Base-by-base conservation (phyloP, 2,329 filamentous ascomycete genomes). In the Rhynchosporium graminicola region DNA sequence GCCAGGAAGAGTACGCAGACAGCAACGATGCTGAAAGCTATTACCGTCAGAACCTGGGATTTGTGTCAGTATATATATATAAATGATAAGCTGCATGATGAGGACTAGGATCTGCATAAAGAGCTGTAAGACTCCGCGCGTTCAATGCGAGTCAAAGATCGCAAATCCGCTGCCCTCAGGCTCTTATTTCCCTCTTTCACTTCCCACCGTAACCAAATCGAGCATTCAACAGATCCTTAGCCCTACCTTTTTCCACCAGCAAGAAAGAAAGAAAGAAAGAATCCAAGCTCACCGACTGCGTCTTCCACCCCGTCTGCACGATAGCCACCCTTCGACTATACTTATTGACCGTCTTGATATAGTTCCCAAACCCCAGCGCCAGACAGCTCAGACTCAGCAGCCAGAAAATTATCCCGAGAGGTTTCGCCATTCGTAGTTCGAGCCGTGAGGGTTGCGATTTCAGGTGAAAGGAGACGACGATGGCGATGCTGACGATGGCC, bases 221-320 rank as follows among this genome's bases (percentile, higher is more conserved):
- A 20, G 20, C 20, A 20, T 20, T 20, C 20, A 20, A 20, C 20
- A 20, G 20, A 20, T 42, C 55, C 9, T 40, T 7, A 15, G 15
- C 12, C 10, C 12, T 46, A n/a, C 10, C 5, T 43, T 40, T 1
- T 12, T 8, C 36, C 38, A 40, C 12, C 9, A 2, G 26, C 10
- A 20, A 20, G 4, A 4, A 20, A 20, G 3, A 28, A 46, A 10
- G n/a, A 62, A 61, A 61, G n/a, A 56, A 62, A 26, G 2, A 60
- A 48, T 13, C 2, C 15, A 20, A 61, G 68, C 60, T 62, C 57
- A 96, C 90, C 47, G 88, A 76, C 74, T 98, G 93, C 43, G 95
- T 98, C 77, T 92, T 94, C 89, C 91, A 95, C 0, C 95, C 95
- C 36, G 87, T 90, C 78, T 99, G 95, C 45, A 99, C 95, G 66